Evolutionary conservation across 441 rosid genomes (phyloP).

Genomic region (Corymbia calophylla): DNA sequence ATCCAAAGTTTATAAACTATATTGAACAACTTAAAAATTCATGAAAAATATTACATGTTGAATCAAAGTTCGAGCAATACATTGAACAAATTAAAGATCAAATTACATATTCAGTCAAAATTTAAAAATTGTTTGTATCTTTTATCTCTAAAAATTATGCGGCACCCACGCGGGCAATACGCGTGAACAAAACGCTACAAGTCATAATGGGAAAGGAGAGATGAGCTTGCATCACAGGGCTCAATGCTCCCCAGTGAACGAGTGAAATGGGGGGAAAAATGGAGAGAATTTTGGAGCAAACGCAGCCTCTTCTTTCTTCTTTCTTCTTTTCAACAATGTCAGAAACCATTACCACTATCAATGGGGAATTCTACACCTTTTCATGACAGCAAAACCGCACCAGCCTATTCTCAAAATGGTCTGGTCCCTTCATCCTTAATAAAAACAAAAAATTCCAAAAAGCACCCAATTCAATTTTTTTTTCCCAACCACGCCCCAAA

Average conservation of each 20-base stretch:
- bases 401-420: neutral
- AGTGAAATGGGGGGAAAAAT: neutral
- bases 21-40: too few relatives aligned
- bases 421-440: neutral
- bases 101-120: too few relatives aligned
- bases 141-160: too few relatives aligned
- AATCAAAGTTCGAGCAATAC: too few relatives aligned
- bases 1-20: too few relatives aligned
- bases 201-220: neutral
- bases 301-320: neutral
- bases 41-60: too few relatives aligned
- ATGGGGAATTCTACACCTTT: neutral
- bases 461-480: neutral
- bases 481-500: neutral
- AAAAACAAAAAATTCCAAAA: neutral
- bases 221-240: neutral
- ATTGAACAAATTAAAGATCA: too few relatives aligned
- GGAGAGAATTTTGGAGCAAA: neutral
- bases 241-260: neutral
- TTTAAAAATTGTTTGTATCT: too few relatives aligned
- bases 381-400: neutral
- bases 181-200: neutral
- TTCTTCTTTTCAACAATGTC: neutral
- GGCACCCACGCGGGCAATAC: too few relatives aligned
- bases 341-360: neutral